Evolutionary conservation across 2,329 filamentous ascomycete species (phyloP).

Genomic region (Alternaria arborescens): DNA sequence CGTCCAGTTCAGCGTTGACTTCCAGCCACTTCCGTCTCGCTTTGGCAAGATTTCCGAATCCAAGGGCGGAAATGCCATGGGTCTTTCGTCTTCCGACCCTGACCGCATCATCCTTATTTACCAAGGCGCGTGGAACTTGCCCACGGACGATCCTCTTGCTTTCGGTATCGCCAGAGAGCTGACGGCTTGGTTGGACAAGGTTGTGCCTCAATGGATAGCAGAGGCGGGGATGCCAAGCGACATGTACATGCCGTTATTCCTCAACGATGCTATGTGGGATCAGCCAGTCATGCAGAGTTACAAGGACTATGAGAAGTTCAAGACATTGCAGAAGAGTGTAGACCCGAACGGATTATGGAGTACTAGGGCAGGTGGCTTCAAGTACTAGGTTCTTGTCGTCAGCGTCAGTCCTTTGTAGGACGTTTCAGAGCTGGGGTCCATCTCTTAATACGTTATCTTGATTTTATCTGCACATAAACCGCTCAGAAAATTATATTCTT

Average conservation of each 20-base stretch:
- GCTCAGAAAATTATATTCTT: neutral
- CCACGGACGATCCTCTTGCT: constrained; percentile 24
- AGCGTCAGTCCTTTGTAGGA: neutral
- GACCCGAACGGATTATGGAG: constrained; percentile 35
- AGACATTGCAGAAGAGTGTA: constrained; percentile 28
- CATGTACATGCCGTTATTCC: constrained; percentile 32
- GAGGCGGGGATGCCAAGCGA: constrained; percentile 28
- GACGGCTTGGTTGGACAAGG: constrained; percentile 33
- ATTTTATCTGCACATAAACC: neutral
- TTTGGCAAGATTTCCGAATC: constrained; percentile 27
- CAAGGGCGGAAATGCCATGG: constrained; percentile 39
- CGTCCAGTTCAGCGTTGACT: constrained; percentile 34
- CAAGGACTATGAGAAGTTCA: constrained; percentile 29
- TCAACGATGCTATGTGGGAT: constrained; percentile 36
- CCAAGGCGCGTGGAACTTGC: constrained; percentile 28
- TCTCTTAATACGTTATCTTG: neutral
- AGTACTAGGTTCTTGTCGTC: constrained; percentile 19
- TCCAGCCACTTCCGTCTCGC: constrained; percentile 33
- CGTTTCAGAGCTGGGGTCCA: neutral
- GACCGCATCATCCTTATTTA: constrained; percentile 34
- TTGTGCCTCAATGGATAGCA: constrained; percentile 32
- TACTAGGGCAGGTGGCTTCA: constrained; percentile 31
- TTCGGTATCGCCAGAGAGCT: constrained; percentile 26
- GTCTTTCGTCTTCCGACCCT: constrained; percentile 29
- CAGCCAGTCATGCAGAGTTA: constrained; percentile 34